Conservation (phyloP, 1,284 basidiomycete genomes). For the Ceratobasidium sp. region DNA sequence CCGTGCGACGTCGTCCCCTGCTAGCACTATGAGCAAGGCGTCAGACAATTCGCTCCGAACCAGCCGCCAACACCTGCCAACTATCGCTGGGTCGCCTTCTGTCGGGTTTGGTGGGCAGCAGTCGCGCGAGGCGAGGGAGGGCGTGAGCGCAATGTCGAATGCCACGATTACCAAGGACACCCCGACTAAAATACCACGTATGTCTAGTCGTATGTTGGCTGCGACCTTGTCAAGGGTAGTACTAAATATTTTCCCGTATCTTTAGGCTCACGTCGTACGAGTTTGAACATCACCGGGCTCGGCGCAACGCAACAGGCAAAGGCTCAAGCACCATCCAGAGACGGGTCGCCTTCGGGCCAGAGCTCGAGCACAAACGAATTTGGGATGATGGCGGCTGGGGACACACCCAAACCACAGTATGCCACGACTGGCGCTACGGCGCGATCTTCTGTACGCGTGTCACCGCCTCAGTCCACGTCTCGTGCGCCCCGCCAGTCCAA, state of each 20-base stretch:
- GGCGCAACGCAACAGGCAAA: conserved; percentile 50
- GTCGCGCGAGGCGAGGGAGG: conserved; percentile 21
- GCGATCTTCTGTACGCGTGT: conserved; percentile 63
- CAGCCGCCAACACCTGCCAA: conserved; percentile 75
- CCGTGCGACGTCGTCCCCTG: conserved; percentile 53
- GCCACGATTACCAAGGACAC: conserved; percentile 62
- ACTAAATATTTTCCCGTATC: conserved; percentile 58
- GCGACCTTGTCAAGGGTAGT: conserved; percentile 69
- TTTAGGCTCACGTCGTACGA: conserved; percentile 61
- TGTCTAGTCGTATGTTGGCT: conserved; percentile 66
- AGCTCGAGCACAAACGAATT: conserved; percentile 71
- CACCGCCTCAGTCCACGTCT: conserved; percentile 66
- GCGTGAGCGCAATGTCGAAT: conserved; percentile 31
- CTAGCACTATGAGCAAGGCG: conserved; percentile 68
- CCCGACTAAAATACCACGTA: conserved; percentile 93
- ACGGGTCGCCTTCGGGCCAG: conserved; percentile 64
- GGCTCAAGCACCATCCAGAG: conserved; percentile 59
- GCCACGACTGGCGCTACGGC: conserved; percentile 46
- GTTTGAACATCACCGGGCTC: conserved; percentile 57
- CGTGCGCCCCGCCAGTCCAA: conserved; percentile 68
- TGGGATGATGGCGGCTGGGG: conserved; percentile 66
- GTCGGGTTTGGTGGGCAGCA: conserved; percentile 60
- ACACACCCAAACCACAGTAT: conserved; percentile 41
- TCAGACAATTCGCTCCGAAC: conserved; percentile 75
- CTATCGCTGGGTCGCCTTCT: conserved; percentile 89